phyloP scores from a whole-genome alignment of 495 filamentous ascomycete genomes.

The Choiromyces venosus region DNA sequence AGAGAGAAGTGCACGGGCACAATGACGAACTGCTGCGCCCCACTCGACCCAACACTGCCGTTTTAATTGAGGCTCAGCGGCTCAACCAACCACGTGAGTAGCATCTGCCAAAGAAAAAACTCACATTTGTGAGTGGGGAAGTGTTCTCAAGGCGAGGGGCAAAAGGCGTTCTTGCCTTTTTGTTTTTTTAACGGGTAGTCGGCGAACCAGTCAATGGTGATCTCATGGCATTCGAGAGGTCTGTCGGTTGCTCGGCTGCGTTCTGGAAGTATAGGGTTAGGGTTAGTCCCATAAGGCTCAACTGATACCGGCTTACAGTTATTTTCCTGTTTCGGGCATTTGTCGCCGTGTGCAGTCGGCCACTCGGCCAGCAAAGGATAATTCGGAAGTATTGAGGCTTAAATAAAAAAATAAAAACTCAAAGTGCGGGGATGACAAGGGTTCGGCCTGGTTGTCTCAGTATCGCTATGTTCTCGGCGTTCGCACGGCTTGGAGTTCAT shows the following conservation, averaged over 20 bases:
- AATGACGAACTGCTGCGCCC: no score
- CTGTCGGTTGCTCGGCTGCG: no score
- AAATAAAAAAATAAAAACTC: no score
- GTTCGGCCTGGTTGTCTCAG: not conserved
- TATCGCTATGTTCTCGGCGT: not conserved
- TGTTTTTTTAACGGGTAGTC: not conserved
- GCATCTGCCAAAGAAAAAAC: not conserved
- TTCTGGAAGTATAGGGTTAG: not conserved
- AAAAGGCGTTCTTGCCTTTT: not conserved
- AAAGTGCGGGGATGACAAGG: not conserved
- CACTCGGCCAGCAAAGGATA: not conserved
- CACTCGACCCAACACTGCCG: not conserved
- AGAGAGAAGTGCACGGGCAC: no score
- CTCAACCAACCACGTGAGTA: not conserved
- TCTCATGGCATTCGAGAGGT: no score
- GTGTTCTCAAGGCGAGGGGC: not conserved
- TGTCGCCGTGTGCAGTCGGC: not conserved
- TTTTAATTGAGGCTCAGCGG: not conserved
- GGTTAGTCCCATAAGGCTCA: not conserved
- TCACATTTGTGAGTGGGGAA: not conserved
- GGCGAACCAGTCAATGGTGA: not conserved
- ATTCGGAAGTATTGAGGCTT: not conserved
- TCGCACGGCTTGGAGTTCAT: not conserved
- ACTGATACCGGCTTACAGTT: no score
- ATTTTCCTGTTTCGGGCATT: not conserved